Percentiles rank a stretch among this genome's conserved stretches.
phyloP scores from a whole-genome alignment of 768 basidiomycete species.

The Strobilomyces confusus region DNA sequence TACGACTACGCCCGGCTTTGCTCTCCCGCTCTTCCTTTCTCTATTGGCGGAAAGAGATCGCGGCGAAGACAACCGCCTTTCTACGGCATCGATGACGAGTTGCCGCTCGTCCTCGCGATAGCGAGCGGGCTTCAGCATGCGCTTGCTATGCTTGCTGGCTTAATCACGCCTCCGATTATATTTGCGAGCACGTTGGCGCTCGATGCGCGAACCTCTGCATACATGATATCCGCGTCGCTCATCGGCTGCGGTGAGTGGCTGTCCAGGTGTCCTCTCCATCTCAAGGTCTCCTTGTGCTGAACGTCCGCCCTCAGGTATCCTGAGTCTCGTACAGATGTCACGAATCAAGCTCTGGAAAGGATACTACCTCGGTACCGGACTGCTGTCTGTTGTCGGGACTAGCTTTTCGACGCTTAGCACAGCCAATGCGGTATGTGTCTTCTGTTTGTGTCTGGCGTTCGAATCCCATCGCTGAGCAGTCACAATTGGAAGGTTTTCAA shows the following conservation, averaged over 20 bases:
- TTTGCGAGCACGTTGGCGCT: conserved; percentile 62
- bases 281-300: neutral
- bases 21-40: conserved; percentile 61
- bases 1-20: conserved; percentile 80
- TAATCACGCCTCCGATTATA: conserved; percentile 82
- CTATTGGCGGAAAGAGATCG: conserved; percentile 14
- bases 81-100: conserved; percentile 66
- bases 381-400: conserved; percentile 78
- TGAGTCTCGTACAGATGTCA: conserved; percentile 79
- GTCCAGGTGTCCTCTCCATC: neutral
- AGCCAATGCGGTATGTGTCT: conserved; percentile 52
- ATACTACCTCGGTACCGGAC: conserved; percentile 75
- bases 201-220: conserved; percentile 55
- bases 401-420: conserved; percentile 77
- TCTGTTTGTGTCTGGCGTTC: neutral
- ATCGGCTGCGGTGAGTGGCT: conserved; percentile 64
- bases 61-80: conserved; percentile 55
- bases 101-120: conserved; percentile 71
- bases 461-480: neutral
- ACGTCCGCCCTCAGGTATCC: conserved; percentile 47
- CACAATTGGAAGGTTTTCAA: conserved; percentile 53
- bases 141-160: conserved; percentile 77
- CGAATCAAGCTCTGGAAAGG: conserved; percentile 54
- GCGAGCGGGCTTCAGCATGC: conserved; percentile 72
- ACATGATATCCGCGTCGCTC: conserved; percentile 78